Percentiles rank a stretch among this genome's conserved stretches.
Conservation (phyloP, 345 rosid genomes). For the Dipteronia sinensis region DNA sequence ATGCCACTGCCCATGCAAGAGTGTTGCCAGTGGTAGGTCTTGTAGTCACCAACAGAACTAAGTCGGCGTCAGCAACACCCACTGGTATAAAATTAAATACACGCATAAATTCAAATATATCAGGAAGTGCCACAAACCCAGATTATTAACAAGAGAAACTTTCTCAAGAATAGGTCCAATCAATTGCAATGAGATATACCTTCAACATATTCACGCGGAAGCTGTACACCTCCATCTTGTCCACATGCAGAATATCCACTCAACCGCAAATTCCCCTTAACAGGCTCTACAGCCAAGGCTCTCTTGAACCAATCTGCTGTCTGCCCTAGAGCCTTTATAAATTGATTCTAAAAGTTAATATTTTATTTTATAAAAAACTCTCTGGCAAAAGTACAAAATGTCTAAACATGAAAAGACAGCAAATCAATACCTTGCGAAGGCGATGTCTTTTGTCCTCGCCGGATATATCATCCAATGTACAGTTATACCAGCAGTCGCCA, state of each 20-base stretch:
- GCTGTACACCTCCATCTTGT: constrained; percentile 99
- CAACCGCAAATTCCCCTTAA: constrained; percentile 88
- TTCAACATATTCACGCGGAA: constrained; percentile 91
- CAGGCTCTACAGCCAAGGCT: constrained; percentile 97
- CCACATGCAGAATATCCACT: constrained; percentile 99
- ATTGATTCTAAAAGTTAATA: constrained; percentile 31
- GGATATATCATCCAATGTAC: constrained; percentile 90
- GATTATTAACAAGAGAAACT: neutral
- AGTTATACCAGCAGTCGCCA: constrained; percentile 98
- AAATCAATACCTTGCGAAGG: constrained; percentile 73
- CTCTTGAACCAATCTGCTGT: constrained; percentile 91
- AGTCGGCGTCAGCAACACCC: constrained; percentile 90
- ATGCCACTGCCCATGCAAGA: constrained; percentile 99
- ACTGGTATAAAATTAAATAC: constrained; percentile 41
- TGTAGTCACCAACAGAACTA: constrained; percentile 94
- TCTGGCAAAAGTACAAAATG: neutral
- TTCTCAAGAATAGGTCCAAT: constrained; percentile 5
- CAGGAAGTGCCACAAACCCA: neutral
- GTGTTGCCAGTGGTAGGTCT: constrained; percentile 99
- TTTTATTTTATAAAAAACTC: constrained; percentile 15
- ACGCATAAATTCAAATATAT: neutral
- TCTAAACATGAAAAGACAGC: neutral
- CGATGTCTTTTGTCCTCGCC: constrained; percentile 86
- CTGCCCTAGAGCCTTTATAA: constrained; percentile 87
- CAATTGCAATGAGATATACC: constrained; percentile 53